Base-by-base conservation (phyloP, 768 basidiomycete species). In the Baorangia bicolor region DNA sequence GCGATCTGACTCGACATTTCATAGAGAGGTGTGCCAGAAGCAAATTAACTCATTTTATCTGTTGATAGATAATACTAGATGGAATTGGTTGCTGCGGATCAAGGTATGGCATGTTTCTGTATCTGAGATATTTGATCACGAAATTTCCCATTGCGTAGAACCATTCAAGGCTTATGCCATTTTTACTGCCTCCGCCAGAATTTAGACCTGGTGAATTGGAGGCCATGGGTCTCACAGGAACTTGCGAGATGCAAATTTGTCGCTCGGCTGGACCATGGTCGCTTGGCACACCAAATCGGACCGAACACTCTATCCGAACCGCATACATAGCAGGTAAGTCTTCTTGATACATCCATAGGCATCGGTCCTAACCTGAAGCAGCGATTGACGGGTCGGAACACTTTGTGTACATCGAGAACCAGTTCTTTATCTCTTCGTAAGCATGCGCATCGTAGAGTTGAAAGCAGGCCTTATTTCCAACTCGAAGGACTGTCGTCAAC, bases 361-460 rank as follows among this genome's bases (percentile, higher is more conserved):
- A 20, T 14, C 0, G 13, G 14, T 21, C 6, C 52, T 67, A 18
- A 67, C 13, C 16, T 4, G 14, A 53, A 49, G 47, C 58, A 94
- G 93, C 93, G 11, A 97, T 97, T 51, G 87, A 95, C 66, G 76
- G 90, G 65, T 95, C 94, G 25, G 94, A 98, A 62, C 94, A 97
- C 67, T 99, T 98, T 67, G 91, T 99, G 33, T 99, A 99, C 74
- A 97, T 99, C 59, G 96, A 98, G 69, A 94, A 94, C 62, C 92
- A 94, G 68, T 94, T 93, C 66, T 93, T 94, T 71, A 90, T 94
- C 59, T 87, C 90, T 1, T 92, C 90, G 91, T 92, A 70, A 68
- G 89, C 58, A 47, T 39, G 6, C 23, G 3, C 12, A 40, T 38
- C n/a, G 18, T 38, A 25, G 7, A 34, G 38, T 13, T 40, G 48